These are phyloP conservation scores for Pestalotiopsis sp. DNA, from an alignment of 2,329 filamentous ascomycete species.

Conservation along the genomic window DNA sequence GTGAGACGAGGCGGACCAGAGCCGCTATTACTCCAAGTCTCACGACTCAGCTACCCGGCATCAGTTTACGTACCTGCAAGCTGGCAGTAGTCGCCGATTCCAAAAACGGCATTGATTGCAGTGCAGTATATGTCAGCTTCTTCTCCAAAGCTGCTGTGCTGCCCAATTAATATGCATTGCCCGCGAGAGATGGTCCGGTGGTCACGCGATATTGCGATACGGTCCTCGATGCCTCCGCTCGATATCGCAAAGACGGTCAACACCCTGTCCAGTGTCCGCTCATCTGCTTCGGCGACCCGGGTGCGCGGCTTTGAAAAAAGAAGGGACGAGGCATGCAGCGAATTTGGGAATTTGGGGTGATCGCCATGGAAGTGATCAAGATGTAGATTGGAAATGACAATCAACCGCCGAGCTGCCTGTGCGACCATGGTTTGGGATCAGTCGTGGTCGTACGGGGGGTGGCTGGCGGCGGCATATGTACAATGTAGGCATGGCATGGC, in stretches of 20 bases:
- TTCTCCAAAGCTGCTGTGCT: not conserved
- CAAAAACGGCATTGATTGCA: not conserved
- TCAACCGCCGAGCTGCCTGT: not conserved
- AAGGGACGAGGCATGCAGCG: not conserved
- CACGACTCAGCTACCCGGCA: slow-evolving; percentile 4
- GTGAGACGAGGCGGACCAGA: slow-evolving; percentile 3
- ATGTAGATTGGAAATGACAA: not conserved
- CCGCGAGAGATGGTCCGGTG: not conserved
- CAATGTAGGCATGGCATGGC: not conserved
- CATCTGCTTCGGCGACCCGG: too few species aligned
- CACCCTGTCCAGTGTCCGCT: too few species aligned
- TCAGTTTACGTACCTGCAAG: not conserved
- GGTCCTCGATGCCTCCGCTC: not conserved
- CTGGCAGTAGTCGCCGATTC: not conserved
- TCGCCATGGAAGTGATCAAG: not conserved
- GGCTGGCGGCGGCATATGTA: not conserved
- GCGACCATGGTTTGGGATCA: not conserved
- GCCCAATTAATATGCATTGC: not conserved
- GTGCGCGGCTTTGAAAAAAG: too few species aligned
- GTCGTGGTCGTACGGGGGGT: not conserved
- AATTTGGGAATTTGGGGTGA: not conserved
- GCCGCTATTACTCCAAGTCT: slow-evolving; percentile 1
- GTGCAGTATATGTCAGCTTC: not conserved
- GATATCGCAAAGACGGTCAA: too few species aligned
- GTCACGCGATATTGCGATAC: not conserved